Percentiles rank a stretch among this genome's conserved stretches.
phyloP scores from a whole-genome alignment of 768 basidiomycete genomes.

The Rhizopogon rudus region DNA sequence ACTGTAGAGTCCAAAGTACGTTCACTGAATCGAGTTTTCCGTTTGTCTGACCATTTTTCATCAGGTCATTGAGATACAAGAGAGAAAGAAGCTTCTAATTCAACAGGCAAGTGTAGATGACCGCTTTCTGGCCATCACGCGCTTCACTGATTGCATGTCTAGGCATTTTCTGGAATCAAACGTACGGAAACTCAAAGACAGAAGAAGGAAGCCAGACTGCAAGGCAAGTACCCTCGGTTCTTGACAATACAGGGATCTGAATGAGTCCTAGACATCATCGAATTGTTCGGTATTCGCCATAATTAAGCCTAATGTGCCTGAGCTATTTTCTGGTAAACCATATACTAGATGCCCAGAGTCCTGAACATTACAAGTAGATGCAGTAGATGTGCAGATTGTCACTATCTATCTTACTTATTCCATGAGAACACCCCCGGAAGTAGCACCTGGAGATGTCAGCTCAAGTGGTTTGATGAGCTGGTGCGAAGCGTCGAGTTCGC shows the following conservation, averaged over 20 bases:
- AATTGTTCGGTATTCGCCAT: slow-evolving; percentile 46
- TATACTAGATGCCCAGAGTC: neutral
- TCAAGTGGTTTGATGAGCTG: neutral
- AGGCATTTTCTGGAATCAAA: slow-evolving; percentile 87
- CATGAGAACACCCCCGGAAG: neutral
- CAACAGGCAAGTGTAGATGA: slow-evolving; percentile 47
- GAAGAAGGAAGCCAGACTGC: slow-evolving; percentile 75
- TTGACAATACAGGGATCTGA: neutral
- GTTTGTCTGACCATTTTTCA: neutral
- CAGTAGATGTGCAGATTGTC: neutral
- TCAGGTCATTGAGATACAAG: slow-evolving; percentile 80
- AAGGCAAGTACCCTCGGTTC: slow-evolving; percentile 43
- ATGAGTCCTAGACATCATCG: slow-evolving; percentile 46
- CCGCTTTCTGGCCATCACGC: neutral
- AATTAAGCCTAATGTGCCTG: slow-evolving; percentile 1
- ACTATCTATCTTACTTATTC: neutral
- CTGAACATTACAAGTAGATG: neutral
- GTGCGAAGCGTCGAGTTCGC: neutral
- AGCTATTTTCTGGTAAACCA: neutral
- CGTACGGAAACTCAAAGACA: slow-evolving; percentile 69
- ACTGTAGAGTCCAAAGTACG: slow-evolving; percentile 81
- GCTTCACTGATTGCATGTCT: neutral
- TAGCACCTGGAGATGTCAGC: neutral
- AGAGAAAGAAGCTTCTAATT: slow-evolving; percentile 75
- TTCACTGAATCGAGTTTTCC: neutral